These are phyloP conservation scores for Stipa capillata DNA, from an alignment of 176 grass and related monocot genomes.

Conservation along the genomic window DNA sequence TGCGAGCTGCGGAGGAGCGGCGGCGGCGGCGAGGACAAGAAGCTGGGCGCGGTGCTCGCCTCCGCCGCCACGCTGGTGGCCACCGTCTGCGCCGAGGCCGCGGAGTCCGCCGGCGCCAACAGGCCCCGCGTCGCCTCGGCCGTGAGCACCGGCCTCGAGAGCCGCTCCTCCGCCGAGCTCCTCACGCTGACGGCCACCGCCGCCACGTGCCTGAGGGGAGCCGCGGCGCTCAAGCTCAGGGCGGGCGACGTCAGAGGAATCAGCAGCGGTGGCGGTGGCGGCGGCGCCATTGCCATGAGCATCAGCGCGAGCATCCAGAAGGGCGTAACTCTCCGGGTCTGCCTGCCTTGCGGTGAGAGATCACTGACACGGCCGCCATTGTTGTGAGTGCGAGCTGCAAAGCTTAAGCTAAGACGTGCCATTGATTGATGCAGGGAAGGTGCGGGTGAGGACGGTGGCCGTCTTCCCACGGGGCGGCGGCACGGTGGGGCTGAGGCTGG, in stretches of 20 bases:
- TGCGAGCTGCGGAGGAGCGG: constrained; percentile 24
- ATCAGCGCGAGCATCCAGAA: constrained; percentile 49
- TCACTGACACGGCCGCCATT: neutral
- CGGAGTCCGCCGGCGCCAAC: constrained; percentile 47
- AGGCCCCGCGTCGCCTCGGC: constrained; percentile 47
- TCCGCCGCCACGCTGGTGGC: constrained; percentile 74
- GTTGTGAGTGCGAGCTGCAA: neutral
- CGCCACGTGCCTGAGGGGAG: constrained; percentile 79
- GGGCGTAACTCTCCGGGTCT: constrained; percentile 48
- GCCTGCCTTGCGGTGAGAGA: constrained; percentile 62
- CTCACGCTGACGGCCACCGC: constrained; percentile 64
- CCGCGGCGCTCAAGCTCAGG: constrained; percentile 59
- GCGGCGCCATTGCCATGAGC: constrained; percentile 25
- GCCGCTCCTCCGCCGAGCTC: constrained; percentile 47
- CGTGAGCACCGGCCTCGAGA: constrained; percentile 44
- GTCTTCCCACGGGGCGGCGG: constrained; percentile 32
- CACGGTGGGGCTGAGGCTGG: constrained; percentile 44
- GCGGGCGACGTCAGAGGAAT: constrained; percentile 27
- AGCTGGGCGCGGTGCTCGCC: constrained; percentile 43
- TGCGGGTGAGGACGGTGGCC: constrained; percentile 48
- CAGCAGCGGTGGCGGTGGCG: neutral
- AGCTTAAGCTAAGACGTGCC: neutral
- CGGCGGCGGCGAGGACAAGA: neutral
- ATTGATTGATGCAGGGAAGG: constrained; percentile 39
- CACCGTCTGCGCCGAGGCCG: constrained; percentile 87